phyloP scores from a whole-genome alignment of 2,329 filamentous ascomycete genomes.

The Calonectria pseudoturangicola region DNA sequence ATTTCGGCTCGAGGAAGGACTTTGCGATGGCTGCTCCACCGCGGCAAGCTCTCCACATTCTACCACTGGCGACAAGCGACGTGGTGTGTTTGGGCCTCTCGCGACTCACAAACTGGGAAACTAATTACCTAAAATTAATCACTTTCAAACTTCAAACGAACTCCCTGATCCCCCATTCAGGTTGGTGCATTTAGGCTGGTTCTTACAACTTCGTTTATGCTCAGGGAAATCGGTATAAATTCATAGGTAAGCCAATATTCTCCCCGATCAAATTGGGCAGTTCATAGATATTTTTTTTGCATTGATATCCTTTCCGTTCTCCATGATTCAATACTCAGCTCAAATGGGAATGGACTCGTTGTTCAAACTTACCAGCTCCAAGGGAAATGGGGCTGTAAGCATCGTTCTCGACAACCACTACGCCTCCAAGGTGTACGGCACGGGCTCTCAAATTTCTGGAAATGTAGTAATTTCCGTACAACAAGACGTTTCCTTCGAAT shows the following conservation, averaged over 20 bases:
- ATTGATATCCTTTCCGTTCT: too few species aligned
- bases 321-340: too few species aligned
- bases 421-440: slow-evolving; percentile 9
- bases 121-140: slow-evolving; percentile 11
- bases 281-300: too few species aligned
- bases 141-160: too few species aligned
- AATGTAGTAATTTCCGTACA: not conserved
- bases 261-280: too few species aligned
- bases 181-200: too few species aligned
- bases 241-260: not conserved
- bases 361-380: not conserved
- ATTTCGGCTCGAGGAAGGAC: not conserved
- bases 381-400: not conserved
- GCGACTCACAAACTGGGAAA: not conserved
- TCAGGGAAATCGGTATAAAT: not conserved
- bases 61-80: not conserved
- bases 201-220: not conserved
- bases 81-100: not conserved
- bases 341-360: not conserved
- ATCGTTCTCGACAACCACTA: slow-evolving; percentile 11
- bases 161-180: too few species aligned
- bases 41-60: not conserved
- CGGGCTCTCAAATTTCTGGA: not conserved
- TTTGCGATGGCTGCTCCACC: not conserved
- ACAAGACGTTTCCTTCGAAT: not conserved